Evolutionary conservation across 1,139 yeast genomes (phyloP), one percentile per base, ranked within the genome.

Genomic region (Sugiyamaella xylanicola): DNA sequence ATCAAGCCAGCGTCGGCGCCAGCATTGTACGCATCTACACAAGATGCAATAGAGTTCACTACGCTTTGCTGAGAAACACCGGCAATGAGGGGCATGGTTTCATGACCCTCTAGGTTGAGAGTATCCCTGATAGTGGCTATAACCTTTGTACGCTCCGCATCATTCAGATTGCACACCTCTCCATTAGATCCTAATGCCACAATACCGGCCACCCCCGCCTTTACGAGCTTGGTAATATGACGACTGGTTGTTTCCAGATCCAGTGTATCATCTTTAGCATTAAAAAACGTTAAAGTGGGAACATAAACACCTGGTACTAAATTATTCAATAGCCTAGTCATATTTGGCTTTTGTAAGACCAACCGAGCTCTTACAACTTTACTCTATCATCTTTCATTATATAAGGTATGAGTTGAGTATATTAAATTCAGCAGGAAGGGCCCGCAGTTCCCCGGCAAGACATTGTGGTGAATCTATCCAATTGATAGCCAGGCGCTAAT

Each of bases 101-200:
- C 47, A 57, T 56, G 59, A 1, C 68, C 68, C 19, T 53, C 59
- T 2, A 48, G 55, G 15, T 75, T 73, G 32, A 77, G 69, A 1
- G 72, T 75, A 2, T 68, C 59, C 43, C 74, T 70, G 50, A 77
- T 62, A 9, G 70, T 61, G 4, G 64, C 54, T 21, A 77, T 67
- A 11, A 76, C 49, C 17, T 63, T 53, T n/a, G 65, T 60, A 52
- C 82, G 68, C 63, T 78, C 82, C 2, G 63, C 61, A 51, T 72
- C 66, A 5, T 78, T 70, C 55, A 78, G 67, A 58, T 74, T 77
- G 16, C 75, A 73, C 44, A 77, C 75, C 62, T 78, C 82, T 25
- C 82, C 82, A 35, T 64, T 54, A 20, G 59, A 54, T 35, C 59
- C 59, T 19, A 51, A 41, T 2, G 56, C 57, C 1, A 56, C 59